A percentile compares a stretch with the other conserved stretches of the same genome.
phyloP scores from a whole-genome alignment of 805 yeast species.

The Ogataea populi-albae region DNA sequence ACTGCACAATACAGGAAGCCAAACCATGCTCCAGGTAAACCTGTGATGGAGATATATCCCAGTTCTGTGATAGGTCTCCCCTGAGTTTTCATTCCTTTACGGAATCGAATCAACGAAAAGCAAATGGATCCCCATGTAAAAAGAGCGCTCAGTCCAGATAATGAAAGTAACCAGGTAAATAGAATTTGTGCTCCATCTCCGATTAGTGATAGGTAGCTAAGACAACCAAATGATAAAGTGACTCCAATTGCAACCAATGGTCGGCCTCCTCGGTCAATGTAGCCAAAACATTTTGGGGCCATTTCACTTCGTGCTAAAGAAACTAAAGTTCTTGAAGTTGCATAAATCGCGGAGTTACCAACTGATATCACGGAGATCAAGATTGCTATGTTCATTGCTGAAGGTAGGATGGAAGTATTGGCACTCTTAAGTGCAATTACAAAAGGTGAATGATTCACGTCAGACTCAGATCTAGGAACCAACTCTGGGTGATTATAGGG shows the following conservation, averaged over 20 bases:
- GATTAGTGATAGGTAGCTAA: conserved; percentile 46
- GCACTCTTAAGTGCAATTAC: conserved; percentile 43
- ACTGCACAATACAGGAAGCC: conserved; percentile 36
- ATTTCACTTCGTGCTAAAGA: conserved; percentile 44
- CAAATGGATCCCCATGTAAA: conserved; percentile 52
- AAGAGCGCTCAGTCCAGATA: conserved; percentile 46
- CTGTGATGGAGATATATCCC: conserved; percentile 41
- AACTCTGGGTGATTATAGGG: conserved; percentile 40
- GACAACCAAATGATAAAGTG: conserved; percentile 40
- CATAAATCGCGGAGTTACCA: conserved; percentile 58
- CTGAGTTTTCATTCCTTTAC: conserved; percentile 42
- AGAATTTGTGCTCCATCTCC: conserved; percentile 35
- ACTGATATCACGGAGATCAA: conserved; percentile 40
- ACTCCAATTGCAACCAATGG: conserved; percentile 44
- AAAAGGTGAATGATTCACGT: conserved; percentile 43
- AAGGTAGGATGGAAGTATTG: conserved; percentile 36
- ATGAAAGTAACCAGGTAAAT: conserved; percentile 48
- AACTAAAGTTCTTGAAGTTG: conserved; percentile 51
- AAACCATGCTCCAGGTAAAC: conserved; percentile 40
- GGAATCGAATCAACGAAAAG: conserved; percentile 42
- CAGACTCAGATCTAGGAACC: conserved; percentile 26
- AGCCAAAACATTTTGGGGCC: conserved; percentile 42
- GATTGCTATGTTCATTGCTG: conserved; percentile 41
- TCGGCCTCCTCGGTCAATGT: conserved; percentile 49
- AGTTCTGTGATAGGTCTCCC: conserved; percentile 41